Conservation (phyloP, 805 yeast species). For the Candida silvicultrix region DNA sequence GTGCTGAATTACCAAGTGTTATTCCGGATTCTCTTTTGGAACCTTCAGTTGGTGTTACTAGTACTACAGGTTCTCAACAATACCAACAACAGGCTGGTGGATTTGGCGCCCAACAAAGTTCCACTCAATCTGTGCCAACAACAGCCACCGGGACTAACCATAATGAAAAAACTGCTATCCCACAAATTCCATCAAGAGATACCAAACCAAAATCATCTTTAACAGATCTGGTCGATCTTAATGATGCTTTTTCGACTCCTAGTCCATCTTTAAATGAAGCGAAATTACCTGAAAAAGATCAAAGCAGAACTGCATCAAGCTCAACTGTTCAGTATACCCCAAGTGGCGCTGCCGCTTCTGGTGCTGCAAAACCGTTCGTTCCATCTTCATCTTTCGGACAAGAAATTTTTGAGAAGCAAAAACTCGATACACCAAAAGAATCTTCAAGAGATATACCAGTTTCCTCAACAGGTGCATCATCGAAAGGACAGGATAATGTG, state of each 20-base stretch:
- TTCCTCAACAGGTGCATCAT: constrained; percentile 16
- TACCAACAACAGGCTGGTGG: constrained; percentile 8
- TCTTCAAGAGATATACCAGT: constrained; percentile 11
- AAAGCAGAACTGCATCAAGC: constrained; percentile 15
- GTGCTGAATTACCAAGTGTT: constrained; percentile 69
- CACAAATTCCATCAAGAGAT: constrained; percentile 30
- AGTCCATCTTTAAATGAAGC: constrained; percentile 20
- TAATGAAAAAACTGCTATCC: constrained; percentile 5
- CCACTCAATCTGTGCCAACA: constrained; percentile 1
- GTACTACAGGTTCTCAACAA: constrained; percentile 1
- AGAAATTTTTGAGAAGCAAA: constrained; percentile 38
- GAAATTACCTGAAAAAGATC: constrained; percentile 5
- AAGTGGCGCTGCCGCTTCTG: constrained; percentile 25
- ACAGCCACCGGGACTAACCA: background rate
- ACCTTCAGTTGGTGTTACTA: constrained; percentile 10
- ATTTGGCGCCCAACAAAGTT: constrained; percentile 1
- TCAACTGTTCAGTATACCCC: constrained; percentile 24
- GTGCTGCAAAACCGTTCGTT: constrained; percentile 44
- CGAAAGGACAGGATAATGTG: constrained; percentile 1
- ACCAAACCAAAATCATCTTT: constrained; percentile 45
- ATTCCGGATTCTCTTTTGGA: constrained; percentile 56
- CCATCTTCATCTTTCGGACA: constrained; percentile 89
- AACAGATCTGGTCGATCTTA: constrained; percentile 59
- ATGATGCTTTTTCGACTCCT: constrained; percentile 45
- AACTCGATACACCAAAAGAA: constrained; percentile 8